Conservation (phyloP, 2,329 filamentous ascomycete genomes). For the Fusarium sp. region DNA sequence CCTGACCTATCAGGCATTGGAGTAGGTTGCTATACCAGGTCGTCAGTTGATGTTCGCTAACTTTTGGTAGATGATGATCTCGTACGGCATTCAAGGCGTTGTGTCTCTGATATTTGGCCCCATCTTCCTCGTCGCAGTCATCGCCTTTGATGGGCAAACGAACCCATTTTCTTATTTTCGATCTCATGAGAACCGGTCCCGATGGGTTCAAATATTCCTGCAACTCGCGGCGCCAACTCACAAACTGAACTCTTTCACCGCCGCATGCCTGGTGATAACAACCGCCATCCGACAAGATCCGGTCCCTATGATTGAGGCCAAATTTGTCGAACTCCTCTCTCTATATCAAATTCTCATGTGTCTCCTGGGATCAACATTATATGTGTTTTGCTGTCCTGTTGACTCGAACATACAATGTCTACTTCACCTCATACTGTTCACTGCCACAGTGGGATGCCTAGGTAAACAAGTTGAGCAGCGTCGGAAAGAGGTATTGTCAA, state of each 20-base stretch:
- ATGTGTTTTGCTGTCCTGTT: neutral
- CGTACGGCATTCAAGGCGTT: neutral
- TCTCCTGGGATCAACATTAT: neutral
- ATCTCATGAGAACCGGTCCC: neutral
- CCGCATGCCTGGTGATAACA: neutral
- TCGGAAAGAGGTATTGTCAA: too few relatives aligned
- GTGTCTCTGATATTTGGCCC: neutral
- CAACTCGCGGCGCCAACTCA: neutral
- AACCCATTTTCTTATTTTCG: neutral
- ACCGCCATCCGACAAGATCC: neutral
- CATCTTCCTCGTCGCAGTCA: neutral
- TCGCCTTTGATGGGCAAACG: neutral
- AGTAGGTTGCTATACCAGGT: neutral
- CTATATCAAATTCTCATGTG: too few relatives aligned
- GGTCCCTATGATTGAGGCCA: neutral
- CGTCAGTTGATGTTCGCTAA: neutral
- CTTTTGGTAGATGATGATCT: neutral
- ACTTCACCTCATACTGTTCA: neutral
- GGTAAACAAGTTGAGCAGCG: too few relatives aligned
- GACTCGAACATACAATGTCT: neutral
- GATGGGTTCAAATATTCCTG: neutral
- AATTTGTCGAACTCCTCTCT: neutral
- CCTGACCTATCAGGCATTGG: neutral
- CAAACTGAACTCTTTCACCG: neutral
- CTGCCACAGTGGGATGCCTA: neutral